These are phyloP conservation scores for Torrubiellomyces zombiae DNA, from an alignment of 2,329 filamentous ascomycete species.

Conservation along the genomic window DNA sequence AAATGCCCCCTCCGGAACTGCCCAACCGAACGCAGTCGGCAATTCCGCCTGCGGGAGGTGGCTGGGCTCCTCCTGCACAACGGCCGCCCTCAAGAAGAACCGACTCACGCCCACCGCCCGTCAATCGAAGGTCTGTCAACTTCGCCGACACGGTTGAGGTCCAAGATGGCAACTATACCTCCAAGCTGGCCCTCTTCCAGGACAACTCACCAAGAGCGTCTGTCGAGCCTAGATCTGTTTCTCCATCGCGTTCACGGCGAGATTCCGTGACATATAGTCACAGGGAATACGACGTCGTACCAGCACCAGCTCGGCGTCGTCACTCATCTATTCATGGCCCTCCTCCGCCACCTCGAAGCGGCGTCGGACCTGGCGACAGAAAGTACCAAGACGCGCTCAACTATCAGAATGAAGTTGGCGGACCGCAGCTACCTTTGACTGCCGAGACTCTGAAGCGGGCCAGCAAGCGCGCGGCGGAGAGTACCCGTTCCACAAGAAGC, in stretches of 20 bases:
- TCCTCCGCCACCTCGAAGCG: conserved; percentile 15
- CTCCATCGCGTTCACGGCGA: conserved; percentile 18
- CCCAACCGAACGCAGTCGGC: conserved; percentile 19
- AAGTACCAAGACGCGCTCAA: conserved; percentile 19
- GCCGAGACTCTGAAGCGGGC: conserved; percentile 37
- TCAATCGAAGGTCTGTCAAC: conserved; percentile 14
- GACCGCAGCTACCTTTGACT: conserved; percentile 31
- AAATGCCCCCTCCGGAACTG: conserved; percentile 31
- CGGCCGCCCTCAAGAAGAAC: conserved; percentile 9
- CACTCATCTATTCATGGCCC: conserved; percentile 24
- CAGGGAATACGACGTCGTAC: conserved; percentile 22
- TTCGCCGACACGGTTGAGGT: conserved; percentile 15
- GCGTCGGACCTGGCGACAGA: conserved; percentile 18
- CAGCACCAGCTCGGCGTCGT: conserved; percentile 17
- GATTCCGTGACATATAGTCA: conserved; percentile 20
- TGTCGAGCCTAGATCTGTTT: conserved; percentile 16
- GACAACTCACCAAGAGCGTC: conserved; percentile 19
- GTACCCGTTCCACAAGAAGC: conserved; percentile 40
- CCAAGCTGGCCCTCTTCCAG: conserved; percentile 19
- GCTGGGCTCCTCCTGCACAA: too few species aligned
- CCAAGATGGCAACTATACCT: conserved; percentile 22
- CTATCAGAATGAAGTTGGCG: conserved; percentile 39
- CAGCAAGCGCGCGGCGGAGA: conserved; percentile 26
- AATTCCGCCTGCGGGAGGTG: conserved; percentile 11
- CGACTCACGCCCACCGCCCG: conserved; percentile 14